These are phyloP conservation scores for Cryptosporidium ryanae DNA, from an alignment of 169 alveolate genomes.

Conservation along the genomic window DNA sequence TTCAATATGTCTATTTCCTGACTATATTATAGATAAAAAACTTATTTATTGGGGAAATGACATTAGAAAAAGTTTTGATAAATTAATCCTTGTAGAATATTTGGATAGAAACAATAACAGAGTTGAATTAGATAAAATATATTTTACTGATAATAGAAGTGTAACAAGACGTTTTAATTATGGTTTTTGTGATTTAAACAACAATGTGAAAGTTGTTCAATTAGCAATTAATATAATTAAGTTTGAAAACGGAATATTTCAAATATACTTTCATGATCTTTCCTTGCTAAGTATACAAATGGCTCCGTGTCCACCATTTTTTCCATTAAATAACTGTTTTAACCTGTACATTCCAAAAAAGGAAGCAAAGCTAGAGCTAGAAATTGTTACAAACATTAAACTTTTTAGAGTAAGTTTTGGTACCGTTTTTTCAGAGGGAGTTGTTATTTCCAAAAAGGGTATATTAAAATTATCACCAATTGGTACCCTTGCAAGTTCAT, in stretches of 20 bases:
- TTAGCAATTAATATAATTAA: not conserved
- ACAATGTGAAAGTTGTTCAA: not conserved
- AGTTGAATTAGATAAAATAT: too few species aligned
- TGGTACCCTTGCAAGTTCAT: too few species aligned
- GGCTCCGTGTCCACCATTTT: not conserved
- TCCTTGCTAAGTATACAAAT: not conserved
- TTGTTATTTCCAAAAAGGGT: too few species aligned
- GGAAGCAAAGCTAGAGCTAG: too few species aligned
- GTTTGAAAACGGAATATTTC: conserved; percentile 2
- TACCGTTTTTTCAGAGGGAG: too few species aligned
- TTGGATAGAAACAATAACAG: not conserved
- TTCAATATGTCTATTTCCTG: too few species aligned
- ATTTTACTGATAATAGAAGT: not conserved
- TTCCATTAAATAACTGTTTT: too few species aligned
- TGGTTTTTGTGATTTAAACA: conserved; percentile 1
- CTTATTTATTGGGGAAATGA: conserved; percentile 47
- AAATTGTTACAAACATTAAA: too few species aligned
- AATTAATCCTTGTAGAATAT: not conserved
- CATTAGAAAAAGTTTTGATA: not conserved
- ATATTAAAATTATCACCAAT: too few species aligned
- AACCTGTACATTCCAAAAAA: too few species aligned
- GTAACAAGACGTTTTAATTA: not conserved
- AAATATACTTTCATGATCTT: conserved; percentile 8
- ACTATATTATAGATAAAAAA: not conserved
- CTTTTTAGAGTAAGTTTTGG: too few species aligned